phyloP scores from a whole-genome alignment of 257 asterid genomes.

The Rauvolfia tetraphylla region DNA sequence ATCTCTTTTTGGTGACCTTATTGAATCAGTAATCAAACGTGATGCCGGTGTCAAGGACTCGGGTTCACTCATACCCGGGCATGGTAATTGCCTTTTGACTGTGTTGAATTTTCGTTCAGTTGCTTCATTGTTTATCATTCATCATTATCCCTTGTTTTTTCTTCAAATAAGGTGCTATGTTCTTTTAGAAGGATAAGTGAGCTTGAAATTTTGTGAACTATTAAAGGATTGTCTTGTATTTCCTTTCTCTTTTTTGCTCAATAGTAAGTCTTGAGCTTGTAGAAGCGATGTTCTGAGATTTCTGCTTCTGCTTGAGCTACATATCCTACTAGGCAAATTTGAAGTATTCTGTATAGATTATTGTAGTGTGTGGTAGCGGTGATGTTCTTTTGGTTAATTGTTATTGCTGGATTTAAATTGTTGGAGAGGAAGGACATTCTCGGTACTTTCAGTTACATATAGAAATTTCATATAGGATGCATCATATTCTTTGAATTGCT shows the following conservation, averaged over 20 bases:
- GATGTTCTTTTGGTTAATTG: not conserved
- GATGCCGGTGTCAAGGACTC: slow-evolving; percentile 99
- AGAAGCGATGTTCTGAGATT: not conserved
- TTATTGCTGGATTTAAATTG: not conserved
- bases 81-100: slow-evolving; percentile 48
- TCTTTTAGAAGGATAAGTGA: not conserved
- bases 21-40: slow-evolving; percentile 97
- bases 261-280: not conserved
- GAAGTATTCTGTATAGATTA: not conserved
- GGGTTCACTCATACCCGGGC: slow-evolving; percentile 97
- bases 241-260: not conserved
- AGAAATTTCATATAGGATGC: not conserved
- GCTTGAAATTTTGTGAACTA: not conserved
- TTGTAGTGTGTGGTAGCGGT: not conserved
- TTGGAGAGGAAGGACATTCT: not conserved
- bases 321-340: not conserved
- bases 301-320: not conserved
- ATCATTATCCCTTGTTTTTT: not conserved
- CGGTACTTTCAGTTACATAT: not conserved
- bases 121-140: not conserved
- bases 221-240: not conserved
- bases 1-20: slow-evolving; percentile 90
- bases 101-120: not conserved
- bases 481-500: not conserved
- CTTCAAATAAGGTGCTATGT: not conserved